phyloP scores from a whole-genome alignment of 352 stramenopile species.

The Globisporangium canariense region DNA sequence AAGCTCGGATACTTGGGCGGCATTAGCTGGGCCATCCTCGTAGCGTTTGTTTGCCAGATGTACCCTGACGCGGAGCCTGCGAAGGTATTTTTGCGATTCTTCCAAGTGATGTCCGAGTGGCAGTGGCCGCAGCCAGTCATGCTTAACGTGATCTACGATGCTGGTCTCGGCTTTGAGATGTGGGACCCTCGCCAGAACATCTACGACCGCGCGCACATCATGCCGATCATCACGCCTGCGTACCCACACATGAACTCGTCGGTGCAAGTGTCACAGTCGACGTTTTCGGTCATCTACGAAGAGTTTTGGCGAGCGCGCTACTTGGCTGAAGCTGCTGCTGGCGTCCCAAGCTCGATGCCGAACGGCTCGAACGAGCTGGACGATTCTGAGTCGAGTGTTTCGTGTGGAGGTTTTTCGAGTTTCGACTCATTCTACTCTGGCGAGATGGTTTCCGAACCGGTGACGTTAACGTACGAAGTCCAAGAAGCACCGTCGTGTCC shows the following conservation, averaged over 20 bases:
- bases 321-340: conserved; percentile 57
- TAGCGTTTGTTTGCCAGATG: conserved; percentile 93
- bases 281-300: conserved; percentile 91
- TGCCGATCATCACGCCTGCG: conserved; percentile 98
- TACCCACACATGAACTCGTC: conserved; percentile 98
- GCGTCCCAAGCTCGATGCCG: conserved; percentile 42
- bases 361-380: conserved; percentile 18
- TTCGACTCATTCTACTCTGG: conserved; percentile 18
- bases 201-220: conserved; percentile 92
- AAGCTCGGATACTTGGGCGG: conserved; percentile 96
- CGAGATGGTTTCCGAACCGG: conserved; percentile 6
- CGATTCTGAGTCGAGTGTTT: conserved; percentile 30
- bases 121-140: conserved; percentile 80
- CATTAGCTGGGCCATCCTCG: conserved; percentile 98
- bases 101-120: conserved; percentile 83
- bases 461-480: conserved; percentile 7
- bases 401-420: not conserved
- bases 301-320: conserved; percentile 85
- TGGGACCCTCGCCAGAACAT: conserved; percentile 86
- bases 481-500: conserved; percentile 17
- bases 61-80: conserved; percentile 69
- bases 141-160: conserved; percentile 86
- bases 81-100: conserved; percentile 81
- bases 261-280: conserved; percentile 93
- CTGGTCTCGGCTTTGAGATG: conserved; percentile 77